phyloP scores from a whole-genome alignment of 1,284 basidiomycete species.

The Moesziomyces globuligerus region DNA sequence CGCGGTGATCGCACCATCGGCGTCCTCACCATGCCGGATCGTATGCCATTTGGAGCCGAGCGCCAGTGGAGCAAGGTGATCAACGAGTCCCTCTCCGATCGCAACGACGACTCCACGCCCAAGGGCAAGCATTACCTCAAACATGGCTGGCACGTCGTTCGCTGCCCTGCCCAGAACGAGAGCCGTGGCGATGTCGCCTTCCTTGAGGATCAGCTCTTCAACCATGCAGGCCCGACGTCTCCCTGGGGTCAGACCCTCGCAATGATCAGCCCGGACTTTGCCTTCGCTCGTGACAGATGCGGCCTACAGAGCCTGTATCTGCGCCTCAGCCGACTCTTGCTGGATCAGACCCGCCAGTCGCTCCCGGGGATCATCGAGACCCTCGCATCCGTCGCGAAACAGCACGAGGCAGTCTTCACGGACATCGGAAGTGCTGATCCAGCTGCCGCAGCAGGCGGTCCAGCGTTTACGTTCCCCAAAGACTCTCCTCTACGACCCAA shows the following conservation, averaged over 20 bases:
- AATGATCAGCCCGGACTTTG: constrained; percentile 5
- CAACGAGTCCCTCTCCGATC: constrained; percentile 13
- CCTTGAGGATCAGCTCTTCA: constrained; percentile 16
- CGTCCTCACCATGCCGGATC: constrained; percentile 34
- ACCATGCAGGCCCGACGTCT: neutral
- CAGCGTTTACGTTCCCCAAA: too few species aligned
- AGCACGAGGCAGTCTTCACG: too few species aligned
- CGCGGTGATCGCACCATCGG: constrained; percentile 19
- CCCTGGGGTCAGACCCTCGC: constrained; percentile 8
- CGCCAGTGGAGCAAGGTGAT: constrained; percentile 23
- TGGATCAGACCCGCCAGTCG: constrained; percentile 5
- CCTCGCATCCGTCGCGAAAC: neutral
- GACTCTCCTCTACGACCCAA: too few species aligned
- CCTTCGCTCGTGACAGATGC: constrained; percentile 17
- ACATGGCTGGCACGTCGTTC: constrained; percentile 36
- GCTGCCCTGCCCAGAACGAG: constrained; percentile 24
- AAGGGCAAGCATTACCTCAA: constrained; percentile 12
- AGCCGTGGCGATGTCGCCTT: constrained; percentile 1
- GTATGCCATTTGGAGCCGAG: constrained; percentile 10
- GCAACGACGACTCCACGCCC: neutral
- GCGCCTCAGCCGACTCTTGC: constrained; percentile 19
- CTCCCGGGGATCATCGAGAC: constrained; percentile 7
- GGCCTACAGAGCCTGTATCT: constrained; percentile 14
- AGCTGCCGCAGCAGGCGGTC: too few species aligned
- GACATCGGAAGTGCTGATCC: too few species aligned